Conservation (phyloP, 208 protist species). For the Crithidia bombi region DNA sequence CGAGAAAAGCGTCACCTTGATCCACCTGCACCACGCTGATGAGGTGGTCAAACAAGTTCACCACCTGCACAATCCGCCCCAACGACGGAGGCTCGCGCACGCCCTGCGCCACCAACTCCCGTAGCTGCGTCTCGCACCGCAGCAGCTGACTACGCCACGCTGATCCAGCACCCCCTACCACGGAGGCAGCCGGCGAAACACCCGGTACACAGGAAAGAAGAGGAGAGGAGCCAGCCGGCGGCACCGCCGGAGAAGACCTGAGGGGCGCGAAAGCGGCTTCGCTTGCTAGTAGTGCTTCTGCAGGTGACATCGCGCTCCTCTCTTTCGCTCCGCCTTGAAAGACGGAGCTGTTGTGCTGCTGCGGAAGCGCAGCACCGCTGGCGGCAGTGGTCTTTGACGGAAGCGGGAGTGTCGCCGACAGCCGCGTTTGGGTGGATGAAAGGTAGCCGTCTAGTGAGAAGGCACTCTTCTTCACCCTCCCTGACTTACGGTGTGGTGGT, state of each 20-base stretch:
- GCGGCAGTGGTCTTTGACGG: neutral
- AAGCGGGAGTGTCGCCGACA: neutral
- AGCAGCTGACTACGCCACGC: slow-evolving; percentile 81
- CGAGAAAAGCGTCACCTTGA: slow-evolving; percentile 56
- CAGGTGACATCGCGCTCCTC: slow-evolving; percentile 10
- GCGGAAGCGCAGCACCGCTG: too few relatives aligned
- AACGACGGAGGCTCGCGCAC: slow-evolving; percentile 56
- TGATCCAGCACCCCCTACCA: too few relatives aligned
- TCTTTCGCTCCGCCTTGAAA: neutral
- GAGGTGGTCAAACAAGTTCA: slow-evolving; percentile 75
- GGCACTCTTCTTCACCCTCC: slow-evolving; percentile 14
- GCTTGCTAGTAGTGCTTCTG: slow-evolving; percentile 21
- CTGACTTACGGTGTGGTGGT: neutral
- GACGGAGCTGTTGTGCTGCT: neutral
- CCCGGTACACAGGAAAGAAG: neutral
- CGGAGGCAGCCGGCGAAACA: slow-evolving; percentile 6
- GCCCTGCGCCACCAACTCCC: slow-evolving; percentile 66
- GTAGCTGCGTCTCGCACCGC: slow-evolving; percentile 74
- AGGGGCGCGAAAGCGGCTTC: neutral
- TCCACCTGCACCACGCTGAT: slow-evolving; percentile 42
- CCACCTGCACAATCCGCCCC: slow-evolving; percentile 42
- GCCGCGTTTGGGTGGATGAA: slow-evolving; percentile 3
- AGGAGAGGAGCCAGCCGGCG: neutral
- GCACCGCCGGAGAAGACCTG: neutral
- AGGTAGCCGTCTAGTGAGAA: slow-evolving; percentile 28